Base-by-base conservation (phyloP, 73 alveolate genomes). In the Paramecium caudatum region DNA sequence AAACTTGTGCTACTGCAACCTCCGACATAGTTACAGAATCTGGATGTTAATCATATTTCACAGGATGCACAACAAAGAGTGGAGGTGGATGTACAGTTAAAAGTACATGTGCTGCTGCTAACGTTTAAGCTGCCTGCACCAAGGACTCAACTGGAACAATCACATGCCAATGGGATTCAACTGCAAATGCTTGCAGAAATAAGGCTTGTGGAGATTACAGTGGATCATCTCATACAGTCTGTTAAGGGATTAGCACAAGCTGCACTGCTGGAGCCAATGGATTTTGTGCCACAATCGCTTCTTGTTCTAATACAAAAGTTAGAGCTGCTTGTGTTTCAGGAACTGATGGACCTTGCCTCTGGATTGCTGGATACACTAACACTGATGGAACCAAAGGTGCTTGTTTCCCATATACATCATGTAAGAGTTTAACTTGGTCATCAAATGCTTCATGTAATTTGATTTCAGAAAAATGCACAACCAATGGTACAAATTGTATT, bases 331-430 rank as follows among this genome's bases (percentile, higher is more conserved):
- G 86, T 16, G 25, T 69, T 13, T 3, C 4, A 21, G 86, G 86
- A 69, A 69, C 37, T 6, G 46, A 69, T 34, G 86, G 86, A 21
- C 62, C 86, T 16, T 69, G 86, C 15, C 10, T 69, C 5, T 69
- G 86, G 86, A 39, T 69, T 62, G 33, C 4, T 49, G 13, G 25
- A 13, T 49, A 13, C 7, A 4, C 25, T 2, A 49, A 49, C 13
- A 15, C 33, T 49, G 69, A 49, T 49, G 82, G 82, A 62, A 19
- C 82, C 3, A 15, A n/a, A 15, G 69, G 69, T 13, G 43, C 82
- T 30, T 62, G 82, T 5, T 62, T 27, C 13, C 5, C 10, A 23
- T 62, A 62, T 62, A 62, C 82, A 6, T 23, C 47, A 3, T 62
- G 82, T 7, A 3, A 30, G 13, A 27, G 47, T 23, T 30, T 62